Evolutionary conservation across 768 basidiomycete genomes (phyloP), one percentile per base, ranked within the genome.

Genomic region (Lepiota venenata): DNA sequence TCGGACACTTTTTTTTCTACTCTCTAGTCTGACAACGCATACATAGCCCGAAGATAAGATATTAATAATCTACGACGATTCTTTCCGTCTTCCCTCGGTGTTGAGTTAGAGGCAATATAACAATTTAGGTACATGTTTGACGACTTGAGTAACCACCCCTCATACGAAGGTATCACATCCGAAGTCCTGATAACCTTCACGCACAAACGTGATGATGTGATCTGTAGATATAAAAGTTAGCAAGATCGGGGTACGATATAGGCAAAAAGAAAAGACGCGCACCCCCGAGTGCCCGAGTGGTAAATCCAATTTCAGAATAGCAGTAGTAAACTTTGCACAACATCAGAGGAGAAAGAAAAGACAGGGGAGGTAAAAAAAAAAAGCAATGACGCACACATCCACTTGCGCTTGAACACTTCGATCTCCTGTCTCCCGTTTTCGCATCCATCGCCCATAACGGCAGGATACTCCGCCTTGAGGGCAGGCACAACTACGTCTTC

Each of bases 241-340:
- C 12, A 10, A 38, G 44, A n/a, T 39, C n/a, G 21, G 32, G 32
- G 10, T 32, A 32, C 32, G 32, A 8, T 32, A 8, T 11, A 32
- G 32, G 9, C 3, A 36, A 51, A 46, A 49, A 64, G 40, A 22
- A 49, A 65, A n/a, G n/a, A n/a, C n/a, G n/a, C 73, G 49, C 67
- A 82, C 85, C 85, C 57, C 86, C 87, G 3, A 88, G 65, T 3
- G 79, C 78, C 16, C 87, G 73, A 32, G 82, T 82, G 8, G 83
- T 77, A 63, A 88, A 88, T 2, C 87, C 87, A n/a, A 82, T 79
- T 70, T 88, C 85, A 60, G 84, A 87, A 62, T 88, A 88, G 61
- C 78, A 80, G 65, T 83, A 85, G 58, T 63, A 63, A 57, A 62
- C 61, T 69, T n/a, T 32, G 32, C 32, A 39, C 4, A 25, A 40